Percentiles rank a stretch among this genome's conserved stretches.
Evolutionary conservation across 2,329 filamentous ascomycete genomes (phyloP).

Genomic region (Colletotrichum musicola): DNA sequence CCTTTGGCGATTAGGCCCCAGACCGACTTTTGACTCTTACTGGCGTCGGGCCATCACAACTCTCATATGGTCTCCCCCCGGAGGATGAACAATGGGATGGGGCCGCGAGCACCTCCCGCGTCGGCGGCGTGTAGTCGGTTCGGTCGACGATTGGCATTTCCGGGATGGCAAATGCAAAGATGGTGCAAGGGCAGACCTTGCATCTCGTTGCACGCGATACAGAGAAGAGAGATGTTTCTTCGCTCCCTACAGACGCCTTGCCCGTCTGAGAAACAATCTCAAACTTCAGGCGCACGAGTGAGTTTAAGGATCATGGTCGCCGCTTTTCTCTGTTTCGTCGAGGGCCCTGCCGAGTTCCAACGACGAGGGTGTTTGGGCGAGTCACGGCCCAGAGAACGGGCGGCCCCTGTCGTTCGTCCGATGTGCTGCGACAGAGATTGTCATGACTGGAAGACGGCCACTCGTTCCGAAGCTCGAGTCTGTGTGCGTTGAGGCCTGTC

Average conservation of each 20-base stretch:
- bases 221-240: conserved; percentile 34
- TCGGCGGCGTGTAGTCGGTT: neutral
- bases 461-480: conserved; percentile 22
- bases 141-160: conserved; percentile 8
- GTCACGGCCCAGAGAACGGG: conserved; percentile 34
- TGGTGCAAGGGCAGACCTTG: conserved; percentile 34
- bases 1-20: conserved; percentile 9
- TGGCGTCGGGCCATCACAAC: conserved; percentile 15
- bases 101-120: neutral
- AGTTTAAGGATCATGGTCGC: conserved; percentile 19
- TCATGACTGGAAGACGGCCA: conserved; percentile 28
- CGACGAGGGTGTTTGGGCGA: conserved; percentile 37
- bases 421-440: conserved; percentile 39
- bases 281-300: conserved; percentile 17
- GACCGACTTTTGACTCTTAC: conserved; percentile 36
- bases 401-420: conserved; percentile 37
- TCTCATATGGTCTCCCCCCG: neutral
- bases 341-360: conserved; percentile 27
- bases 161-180: conserved; percentile 3
- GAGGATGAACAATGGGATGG: neutral
- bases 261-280: conserved; percentile 32
- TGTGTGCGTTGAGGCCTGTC: conserved; percentile 28
- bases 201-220: conserved; percentile 27
- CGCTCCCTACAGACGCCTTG: conserved; percentile 32
- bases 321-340: conserved; percentile 35